phyloP scores from a whole-genome alignment of 2,329 filamentous ascomycete species.

The Colletotrichum sp. region DNA sequence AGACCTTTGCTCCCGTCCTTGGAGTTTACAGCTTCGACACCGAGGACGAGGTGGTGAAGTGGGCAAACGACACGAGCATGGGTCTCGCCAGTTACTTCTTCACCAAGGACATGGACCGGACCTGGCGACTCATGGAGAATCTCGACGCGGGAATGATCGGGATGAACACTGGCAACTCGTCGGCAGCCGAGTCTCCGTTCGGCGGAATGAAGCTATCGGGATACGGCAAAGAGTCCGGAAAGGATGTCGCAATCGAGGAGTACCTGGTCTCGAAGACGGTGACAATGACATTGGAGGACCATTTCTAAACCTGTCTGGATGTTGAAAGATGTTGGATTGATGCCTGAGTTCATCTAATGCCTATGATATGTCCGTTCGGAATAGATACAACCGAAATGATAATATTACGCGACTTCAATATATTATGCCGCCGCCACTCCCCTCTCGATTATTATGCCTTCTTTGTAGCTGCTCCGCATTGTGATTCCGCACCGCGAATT shows the following conservation, averaged over 20 bases:
- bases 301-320: constrained; percentile 28
- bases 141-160: constrained; percentile 72
- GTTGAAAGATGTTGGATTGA: no score
- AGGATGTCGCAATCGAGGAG: constrained; percentile 52
- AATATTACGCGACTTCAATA: neutral
- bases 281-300: constrained; percentile 45
- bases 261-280: constrained; percentile 51
- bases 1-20: constrained; percentile 79
- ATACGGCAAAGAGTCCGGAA: constrained; percentile 51
- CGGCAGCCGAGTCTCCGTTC: constrained; percentile 49
- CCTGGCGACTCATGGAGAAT: constrained; percentile 48
- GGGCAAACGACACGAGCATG: constrained; percentile 72
- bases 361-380: neutral
- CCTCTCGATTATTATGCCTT: neutral
- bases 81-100: constrained; percentile 81
- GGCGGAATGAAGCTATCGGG: constrained; percentile 55
- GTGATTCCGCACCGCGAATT: neutral
- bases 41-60: constrained; percentile 73
- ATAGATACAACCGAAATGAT: neutral
- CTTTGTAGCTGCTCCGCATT: neutral
- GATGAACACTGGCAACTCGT: constrained; percentile 25
- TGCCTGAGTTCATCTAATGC: neutral
- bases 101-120: constrained; percentile 48
- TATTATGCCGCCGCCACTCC: neutral
- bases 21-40: constrained; percentile 73